These are phyloP conservation scores for Exophiala sideris DNA, from an alignment of 2,329 filamentous ascomycete species.

Conservation along the genomic window DNA sequence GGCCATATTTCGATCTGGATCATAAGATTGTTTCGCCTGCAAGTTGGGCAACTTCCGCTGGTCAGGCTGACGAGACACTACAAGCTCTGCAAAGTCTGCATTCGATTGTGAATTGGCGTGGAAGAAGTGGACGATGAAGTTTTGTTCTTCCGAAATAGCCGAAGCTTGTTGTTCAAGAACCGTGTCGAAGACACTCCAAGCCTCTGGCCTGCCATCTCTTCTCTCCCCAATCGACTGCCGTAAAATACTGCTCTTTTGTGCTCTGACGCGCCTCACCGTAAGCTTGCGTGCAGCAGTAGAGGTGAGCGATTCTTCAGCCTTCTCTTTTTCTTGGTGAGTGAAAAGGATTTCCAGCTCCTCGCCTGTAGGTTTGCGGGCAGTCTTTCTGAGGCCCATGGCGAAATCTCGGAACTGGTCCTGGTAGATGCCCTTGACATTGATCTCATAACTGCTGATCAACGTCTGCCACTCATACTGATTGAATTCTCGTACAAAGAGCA, in stretches of 20 bases:
- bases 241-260: conserved; percentile 49
- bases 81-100: conserved; percentile 77
- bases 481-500: conserved; percentile 84
- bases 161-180: conserved; percentile 78
- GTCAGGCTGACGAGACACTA: conserved; percentile 63
- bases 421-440: conserved; percentile 72
- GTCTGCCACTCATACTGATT: conserved; percentile 78
- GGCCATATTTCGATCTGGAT: conserved; percentile 84
- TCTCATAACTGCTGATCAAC: conserved; percentile 75
- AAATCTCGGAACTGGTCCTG: conserved; percentile 78
- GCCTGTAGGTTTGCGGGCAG: conserved; percentile 68
- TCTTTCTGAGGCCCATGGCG: conserved; percentile 72
- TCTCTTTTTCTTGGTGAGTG: conserved; percentile 83
- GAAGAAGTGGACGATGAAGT: conserved; percentile 96
- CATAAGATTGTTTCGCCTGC: conserved; percentile 71
- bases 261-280: conserved; percentile 91
- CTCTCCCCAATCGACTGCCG: conserved; percentile 47
- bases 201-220: conserved; percentile 64
- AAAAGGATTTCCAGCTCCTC: conserved; percentile 86
- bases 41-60: conserved; percentile 70
- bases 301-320: conserved; percentile 63
- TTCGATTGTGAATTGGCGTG: conserved; percentile 83
- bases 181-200: conserved; percentile 77
- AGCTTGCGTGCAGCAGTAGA: conserved; percentile 78
- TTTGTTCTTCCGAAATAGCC: conserved; percentile 88